Percentiles rank a stretch among this genome's conserved stretches.
phyloP scores from a whole-genome alignment of 441 rosid genomes.

The Aquilaria agallochum region DNA sequence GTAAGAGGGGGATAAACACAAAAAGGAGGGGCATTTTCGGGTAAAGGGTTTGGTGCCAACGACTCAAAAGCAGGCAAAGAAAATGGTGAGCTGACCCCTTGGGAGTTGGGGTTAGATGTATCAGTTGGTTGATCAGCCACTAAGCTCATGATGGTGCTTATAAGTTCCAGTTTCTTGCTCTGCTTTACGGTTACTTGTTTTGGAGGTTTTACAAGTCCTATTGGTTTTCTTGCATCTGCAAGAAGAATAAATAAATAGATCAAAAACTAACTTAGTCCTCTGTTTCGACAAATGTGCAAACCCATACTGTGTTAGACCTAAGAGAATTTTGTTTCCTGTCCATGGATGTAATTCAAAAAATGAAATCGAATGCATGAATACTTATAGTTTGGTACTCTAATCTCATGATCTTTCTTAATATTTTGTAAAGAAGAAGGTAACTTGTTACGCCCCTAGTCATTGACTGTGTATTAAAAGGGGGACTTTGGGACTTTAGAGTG shows the following conservation, averaged over 20 bases:
- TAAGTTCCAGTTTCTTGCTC: conserved; percentile 29
- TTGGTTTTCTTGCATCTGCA: conserved; percentile 46
- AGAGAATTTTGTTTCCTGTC: too few species aligned
- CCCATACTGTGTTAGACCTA: too few species aligned
- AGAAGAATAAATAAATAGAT: background rate
- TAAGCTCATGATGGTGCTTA: conserved; percentile 26
- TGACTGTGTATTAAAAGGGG: too few species aligned
- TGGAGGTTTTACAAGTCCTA: conserved; percentile 18
- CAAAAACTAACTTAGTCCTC: too few species aligned
- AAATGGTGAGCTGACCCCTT: conserved; percentile 55
- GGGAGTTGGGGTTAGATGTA: conserved; percentile 39
- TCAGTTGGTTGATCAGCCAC: conserved; percentile 32
- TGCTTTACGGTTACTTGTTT: conserved; percentile 20
- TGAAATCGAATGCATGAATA: too few species aligned
- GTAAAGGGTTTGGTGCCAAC: conserved; percentile 43
- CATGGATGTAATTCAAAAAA: too few species aligned
- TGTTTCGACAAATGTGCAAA: too few species aligned
- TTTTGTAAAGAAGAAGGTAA: too few species aligned
- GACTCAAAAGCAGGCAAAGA: conserved; percentile 62
- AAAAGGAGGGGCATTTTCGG: conserved; percentile 54
- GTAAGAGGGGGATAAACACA: conserved; percentile 58
- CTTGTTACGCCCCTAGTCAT: too few species aligned
- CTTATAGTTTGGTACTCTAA: too few species aligned
- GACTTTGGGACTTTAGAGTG: too few species aligned
- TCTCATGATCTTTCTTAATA: too few species aligned